Evolutionary conservation across 116 monocot genomes (phyloP).

Genomic region (Iris pallida): DNA sequence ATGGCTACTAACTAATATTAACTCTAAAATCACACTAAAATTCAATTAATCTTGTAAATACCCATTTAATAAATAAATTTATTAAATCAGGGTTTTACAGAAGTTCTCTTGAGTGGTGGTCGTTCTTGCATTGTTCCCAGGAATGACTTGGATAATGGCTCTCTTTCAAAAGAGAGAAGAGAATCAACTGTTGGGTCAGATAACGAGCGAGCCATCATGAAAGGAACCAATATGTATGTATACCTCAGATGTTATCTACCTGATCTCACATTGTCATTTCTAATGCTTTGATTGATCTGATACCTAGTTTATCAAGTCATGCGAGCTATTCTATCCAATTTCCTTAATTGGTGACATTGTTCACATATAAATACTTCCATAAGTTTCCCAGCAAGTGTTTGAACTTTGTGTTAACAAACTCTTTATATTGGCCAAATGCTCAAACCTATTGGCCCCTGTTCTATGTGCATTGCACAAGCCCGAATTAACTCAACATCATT

Average conservation of each 20-base stretch:
- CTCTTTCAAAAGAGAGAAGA: conserved; percentile 60
- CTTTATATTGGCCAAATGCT: too few relatives aligned
- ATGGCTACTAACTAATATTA: too few relatives aligned
- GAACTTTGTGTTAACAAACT: too few relatives aligned
- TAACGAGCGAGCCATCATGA: conserved; percentile 50
- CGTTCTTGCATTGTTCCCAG: conserved; percentile 29
- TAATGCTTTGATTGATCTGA: background rate
- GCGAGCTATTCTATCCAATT: background rate
- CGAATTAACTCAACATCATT: too few relatives aligned
- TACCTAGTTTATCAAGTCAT: background rate
- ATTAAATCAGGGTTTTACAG: too few relatives aligned
- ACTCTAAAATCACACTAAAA: too few relatives aligned
- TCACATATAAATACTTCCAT: background rate
- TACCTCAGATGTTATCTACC: background rate
- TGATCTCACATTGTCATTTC: background rate
- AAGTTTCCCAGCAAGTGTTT: too few relatives aligned
- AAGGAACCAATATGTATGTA: conserved; percentile 75
- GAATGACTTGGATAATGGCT: conserved; percentile 44
- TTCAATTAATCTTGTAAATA: too few relatives aligned
- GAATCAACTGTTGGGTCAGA: conserved; percentile 43
- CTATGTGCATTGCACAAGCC: too few relatives aligned
- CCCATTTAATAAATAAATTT: too few relatives aligned
- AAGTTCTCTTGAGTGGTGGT: conserved; percentile 30
- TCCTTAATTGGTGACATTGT: background rate
- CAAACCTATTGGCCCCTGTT: too few relatives aligned